Evolutionary conservation across 768 basidiomycete species (phyloP).

Genomic region (Russula foetens): DNA sequence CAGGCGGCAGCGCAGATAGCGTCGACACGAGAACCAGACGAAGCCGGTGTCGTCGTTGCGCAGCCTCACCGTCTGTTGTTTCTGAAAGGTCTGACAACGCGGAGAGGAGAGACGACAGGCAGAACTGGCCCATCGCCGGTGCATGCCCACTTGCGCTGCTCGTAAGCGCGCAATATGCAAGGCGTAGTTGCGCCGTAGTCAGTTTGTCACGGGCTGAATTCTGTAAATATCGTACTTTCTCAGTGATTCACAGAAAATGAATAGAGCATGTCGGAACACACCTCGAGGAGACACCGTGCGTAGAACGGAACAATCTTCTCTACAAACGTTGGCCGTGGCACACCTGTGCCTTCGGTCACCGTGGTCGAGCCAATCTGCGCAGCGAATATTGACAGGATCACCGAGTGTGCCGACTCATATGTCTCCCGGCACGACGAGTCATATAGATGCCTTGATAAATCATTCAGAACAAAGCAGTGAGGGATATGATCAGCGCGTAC

Average conservation of each 20-base stretch:
- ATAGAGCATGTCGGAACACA: conserved; percentile 25
- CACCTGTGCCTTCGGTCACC: neutral
- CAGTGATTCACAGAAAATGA: neutral
- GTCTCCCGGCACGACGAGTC: conserved; percentile 56
- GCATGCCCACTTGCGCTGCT: conserved; percentile 39
- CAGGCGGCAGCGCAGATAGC: conserved; percentile 51
- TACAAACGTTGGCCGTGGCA: conserved; percentile 29
- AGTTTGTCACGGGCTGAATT: conserved; percentile 57
- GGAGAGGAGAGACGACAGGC: conserved; percentile 31
- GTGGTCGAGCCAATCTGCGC: conserved; percentile 23
- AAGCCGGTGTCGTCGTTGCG: conserved; percentile 42
- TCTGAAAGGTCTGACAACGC: conserved; percentile 20
- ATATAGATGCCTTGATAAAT: conserved; percentile 44
- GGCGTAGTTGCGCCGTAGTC: conserved; percentile 54
- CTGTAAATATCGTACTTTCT: conserved; percentile 27
- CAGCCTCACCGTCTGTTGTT: conserved; percentile 3
- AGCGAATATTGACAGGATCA: conserved; percentile 66
- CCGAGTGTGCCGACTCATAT: conserved; percentile 85
- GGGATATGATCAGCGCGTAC: conserved; percentile 35
- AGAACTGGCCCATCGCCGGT: conserved; percentile 58
- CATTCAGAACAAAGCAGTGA: conserved; percentile 3
- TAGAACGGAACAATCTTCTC: conserved; percentile 69
- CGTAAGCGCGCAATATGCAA: conserved; percentile 70
- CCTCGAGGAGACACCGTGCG: conserved; percentile 60
- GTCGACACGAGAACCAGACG: conserved; percentile 57